Conservation (phyloP, 2,329 filamentous ascomycete genomes). For the Aspergillus pseudoviridinutans region DNA sequence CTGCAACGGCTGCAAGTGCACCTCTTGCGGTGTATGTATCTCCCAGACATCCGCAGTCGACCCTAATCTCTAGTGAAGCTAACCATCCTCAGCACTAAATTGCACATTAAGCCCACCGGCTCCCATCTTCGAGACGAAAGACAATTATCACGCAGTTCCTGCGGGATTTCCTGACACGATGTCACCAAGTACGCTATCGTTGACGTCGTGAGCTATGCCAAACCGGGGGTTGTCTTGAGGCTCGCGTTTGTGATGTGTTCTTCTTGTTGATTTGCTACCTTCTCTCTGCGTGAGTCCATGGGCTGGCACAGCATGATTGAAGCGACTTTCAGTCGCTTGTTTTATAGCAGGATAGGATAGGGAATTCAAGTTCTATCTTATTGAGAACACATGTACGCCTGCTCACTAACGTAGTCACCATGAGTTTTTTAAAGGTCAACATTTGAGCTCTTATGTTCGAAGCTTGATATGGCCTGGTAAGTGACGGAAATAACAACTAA, state of each 20-base stretch:
- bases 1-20: constrained; percentile 31
- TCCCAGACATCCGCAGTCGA: not conserved
- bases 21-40: constrained; percentile 22
- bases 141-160: not conserved
- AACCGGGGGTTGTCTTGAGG: not conserved
- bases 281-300: not conserved
- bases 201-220: not conserved
- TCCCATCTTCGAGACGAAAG: not conserved
- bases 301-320: not conserved
- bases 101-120: not conserved
- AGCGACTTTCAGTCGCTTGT: not conserved
- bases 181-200: not conserved
- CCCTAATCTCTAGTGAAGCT: not conserved
- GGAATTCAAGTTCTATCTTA: not conserved
- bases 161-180: not conserved
- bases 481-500: no score
- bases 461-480: not conserved
- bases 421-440: not conserved
- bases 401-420: not conserved
- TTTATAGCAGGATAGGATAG: not conserved
- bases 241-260: not conserved
- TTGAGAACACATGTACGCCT: not conserved
- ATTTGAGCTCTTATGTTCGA: not conserved
- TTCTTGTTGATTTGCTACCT: not conserved
- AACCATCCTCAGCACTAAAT: constrained; percentile 10